Evolutionary conservation across 2,329 filamentous ascomycete genomes (phyloP), one percentile per base, ranked within the genome.

Genomic region (Metarhizium anisopliae): DNA sequence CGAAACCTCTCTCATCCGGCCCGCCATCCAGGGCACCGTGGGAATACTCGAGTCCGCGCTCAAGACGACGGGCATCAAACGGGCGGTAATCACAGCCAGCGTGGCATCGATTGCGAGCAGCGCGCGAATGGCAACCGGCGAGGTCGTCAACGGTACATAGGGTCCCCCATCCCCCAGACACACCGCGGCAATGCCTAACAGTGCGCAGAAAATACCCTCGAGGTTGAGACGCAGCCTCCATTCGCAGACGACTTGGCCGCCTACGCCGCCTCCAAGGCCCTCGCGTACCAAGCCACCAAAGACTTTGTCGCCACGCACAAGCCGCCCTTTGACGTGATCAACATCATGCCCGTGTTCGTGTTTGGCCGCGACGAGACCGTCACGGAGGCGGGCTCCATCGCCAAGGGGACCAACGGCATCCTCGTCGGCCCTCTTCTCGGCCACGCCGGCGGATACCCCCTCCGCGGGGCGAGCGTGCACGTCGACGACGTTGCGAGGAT

Each of bases 11-110:
- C 7, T 56, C 14, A 60, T 72, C 14, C 56, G 63, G 18, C 68
- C 71, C 1, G 67, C 69, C 20, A 61, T 76, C 35, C 63, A 67
- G 50, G 70, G 69, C 20, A 75, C 70, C 0, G 52, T 67, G 4
- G 62, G 63, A 5, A 66, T 77, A 6, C 64, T 77, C 2, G 59
- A 69, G 29, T 65, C 72, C 0, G 74, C 73, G 1, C 49, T 62
- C 16, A 69, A 69, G 53, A 56, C 55, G 6, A 58, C 62, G 1
- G 66, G 61, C 0, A 65, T 78, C n/a, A 65, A 68, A 55, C 67
- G 71, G 14, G 61, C 77, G 8, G 69, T 77, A 18, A 72, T 78
- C 52, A 77, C 75, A 2, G 70, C 67, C 5, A 76, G 72, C 1
- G 62, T 67, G 13, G 62, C 58, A 1, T 64, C 68, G 42, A 53